Conservation (phyloP, 2,329 filamentous ascomycete species). For the Ceratocystis variospora region DNA sequence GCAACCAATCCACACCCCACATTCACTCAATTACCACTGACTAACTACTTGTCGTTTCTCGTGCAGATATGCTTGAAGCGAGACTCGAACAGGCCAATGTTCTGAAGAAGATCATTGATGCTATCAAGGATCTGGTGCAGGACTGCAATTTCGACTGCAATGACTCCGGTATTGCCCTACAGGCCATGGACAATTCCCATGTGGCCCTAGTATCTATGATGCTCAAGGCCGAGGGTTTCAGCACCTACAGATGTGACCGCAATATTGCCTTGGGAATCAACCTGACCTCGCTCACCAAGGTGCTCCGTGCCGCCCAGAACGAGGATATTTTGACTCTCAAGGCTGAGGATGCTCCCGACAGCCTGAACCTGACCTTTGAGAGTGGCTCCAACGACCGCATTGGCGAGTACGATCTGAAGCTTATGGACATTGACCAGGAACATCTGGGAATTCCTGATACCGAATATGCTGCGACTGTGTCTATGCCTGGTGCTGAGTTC, state of each 20-base stretch:
- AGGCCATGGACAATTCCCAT: slow-evolving; percentile 99
- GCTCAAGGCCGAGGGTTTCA: slow-evolving; percentile 89
- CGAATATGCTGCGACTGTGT: slow-evolving; percentile 87
- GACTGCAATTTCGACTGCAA: slow-evolving; percentile 99
- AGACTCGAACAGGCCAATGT: slow-evolving; percentile 85
- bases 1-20: neutral
- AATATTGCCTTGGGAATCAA: slow-evolving; percentile 98
- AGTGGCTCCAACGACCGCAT: slow-evolving; percentile 75
- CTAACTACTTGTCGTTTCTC: slow-evolving; percentile 8
- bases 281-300: slow-evolving; percentile 90
- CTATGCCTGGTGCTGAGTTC: slow-evolving; percentile 82
- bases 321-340: slow-evolving; percentile 93
- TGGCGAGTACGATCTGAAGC: slow-evolving; percentile 98
- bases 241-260: slow-evolving; percentile 92
- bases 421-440: slow-evolving; percentile 99
- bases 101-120: slow-evolving; percentile 97
- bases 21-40: slow-evolving; percentile 2
- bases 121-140: slow-evolving; percentile 97
- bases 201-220: slow-evolving; percentile 98
- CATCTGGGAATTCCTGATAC: slow-evolving; percentile 97
- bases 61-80: slow-evolving; percentile 73
- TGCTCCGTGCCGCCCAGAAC: slow-evolving; percentile 83
- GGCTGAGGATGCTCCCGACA: slow-evolving; percentile 91
- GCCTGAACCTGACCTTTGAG: slow-evolving; percentile 92
- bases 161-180: slow-evolving; percentile 93